phyloP scores from a whole-genome alignment of 2,329 filamentous ascomycete genomes.

The Corinectria fuckeliana region DNA sequence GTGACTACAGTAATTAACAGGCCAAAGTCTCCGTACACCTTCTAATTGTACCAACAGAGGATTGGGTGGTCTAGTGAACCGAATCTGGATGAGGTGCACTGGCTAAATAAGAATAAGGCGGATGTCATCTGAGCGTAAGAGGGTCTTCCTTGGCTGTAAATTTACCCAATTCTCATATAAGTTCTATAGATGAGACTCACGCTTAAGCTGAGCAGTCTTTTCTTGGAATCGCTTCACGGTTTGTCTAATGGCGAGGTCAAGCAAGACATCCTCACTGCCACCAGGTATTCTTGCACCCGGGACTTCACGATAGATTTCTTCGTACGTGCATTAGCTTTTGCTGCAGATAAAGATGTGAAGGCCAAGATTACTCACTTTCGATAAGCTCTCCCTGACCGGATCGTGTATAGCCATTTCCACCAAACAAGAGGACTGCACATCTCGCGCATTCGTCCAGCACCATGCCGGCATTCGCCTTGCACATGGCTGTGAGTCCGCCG shows the following conservation, averaged over 20 bases:
- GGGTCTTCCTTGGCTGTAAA: too few species aligned
- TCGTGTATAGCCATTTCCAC: conserved; percentile 75
- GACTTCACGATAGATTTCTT: conserved; percentile 41
- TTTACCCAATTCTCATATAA: too few species aligned
- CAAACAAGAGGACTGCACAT: conserved; percentile 73
- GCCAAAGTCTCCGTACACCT: too few species aligned
- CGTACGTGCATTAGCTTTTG: not conserved
- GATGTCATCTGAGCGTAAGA: too few species aligned
- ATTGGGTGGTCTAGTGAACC: too few species aligned
- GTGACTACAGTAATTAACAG: too few species aligned
- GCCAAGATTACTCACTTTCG: conserved; percentile 61
- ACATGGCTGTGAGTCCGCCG: conserved; percentile 74
- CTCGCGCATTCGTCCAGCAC: conserved; percentile 75
- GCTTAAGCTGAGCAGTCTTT: not conserved
- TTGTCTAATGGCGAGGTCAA: conserved; percentile 33
- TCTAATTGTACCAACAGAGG: too few species aligned
- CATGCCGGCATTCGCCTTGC: conserved; percentile 75
- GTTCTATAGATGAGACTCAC: not conserved
- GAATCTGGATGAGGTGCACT: too few species aligned
- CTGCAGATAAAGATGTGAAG: not conserved
- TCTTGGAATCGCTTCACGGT: conserved; percentile 29
- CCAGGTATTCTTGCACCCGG: conserved; percentile 34
- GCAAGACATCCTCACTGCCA: conserved; percentile 35
- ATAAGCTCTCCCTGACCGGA: conserved; percentile 74
- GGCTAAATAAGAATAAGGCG: too few species aligned